These are phyloP conservation scores for Castanospermum australe DNA, from an alignment of 306 rosid species.

Conservation along the genomic window DNA sequence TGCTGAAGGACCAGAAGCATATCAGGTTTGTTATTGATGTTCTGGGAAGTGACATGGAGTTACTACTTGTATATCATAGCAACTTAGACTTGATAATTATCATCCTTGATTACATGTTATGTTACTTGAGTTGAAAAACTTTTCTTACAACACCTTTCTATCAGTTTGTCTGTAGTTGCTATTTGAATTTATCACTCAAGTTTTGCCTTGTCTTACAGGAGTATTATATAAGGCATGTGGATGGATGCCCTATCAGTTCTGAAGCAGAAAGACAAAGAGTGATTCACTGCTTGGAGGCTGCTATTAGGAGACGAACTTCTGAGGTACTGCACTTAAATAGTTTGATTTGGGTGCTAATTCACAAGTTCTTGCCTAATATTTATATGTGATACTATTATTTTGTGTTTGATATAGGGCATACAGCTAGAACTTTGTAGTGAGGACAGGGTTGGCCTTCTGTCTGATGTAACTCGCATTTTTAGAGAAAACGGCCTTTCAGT, in stretches of 20 bases:
- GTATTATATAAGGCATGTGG: conserved; percentile 84
- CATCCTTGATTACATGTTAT: neutral
- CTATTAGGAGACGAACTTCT: conserved; percentile 77
- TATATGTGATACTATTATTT: neutral
- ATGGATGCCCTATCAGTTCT: conserved; percentile 83
- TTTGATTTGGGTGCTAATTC: neutral
- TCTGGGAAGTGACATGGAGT: neutral
- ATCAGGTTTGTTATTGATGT: conserved; percentile 61
- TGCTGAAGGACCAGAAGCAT: conserved; percentile 95
- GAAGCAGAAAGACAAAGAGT: conserved; percentile 96
- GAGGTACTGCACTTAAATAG: conserved; percentile 49
- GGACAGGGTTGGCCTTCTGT: conserved; percentile 85
- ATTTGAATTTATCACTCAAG: neutral
- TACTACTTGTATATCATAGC: neutral
- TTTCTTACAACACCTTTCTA: neutral
- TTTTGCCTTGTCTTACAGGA: conserved; percentile 48
- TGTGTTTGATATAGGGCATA: conserved; percentile 66
- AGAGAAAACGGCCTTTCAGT: conserved; percentile 96
- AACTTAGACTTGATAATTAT: neutral
- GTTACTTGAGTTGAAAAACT: conserved; percentile 19
- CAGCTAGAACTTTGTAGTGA: conserved; percentile 84
- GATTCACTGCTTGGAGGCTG: conserved; percentile 95
- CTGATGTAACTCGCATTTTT: conserved; percentile 93
- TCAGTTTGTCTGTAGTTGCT: neutral
- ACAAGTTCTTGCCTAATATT: neutral